Evolutionary conservation across 306 rosid species (phyloP).

Genomic region (Spatholobus suberectus): DNA sequence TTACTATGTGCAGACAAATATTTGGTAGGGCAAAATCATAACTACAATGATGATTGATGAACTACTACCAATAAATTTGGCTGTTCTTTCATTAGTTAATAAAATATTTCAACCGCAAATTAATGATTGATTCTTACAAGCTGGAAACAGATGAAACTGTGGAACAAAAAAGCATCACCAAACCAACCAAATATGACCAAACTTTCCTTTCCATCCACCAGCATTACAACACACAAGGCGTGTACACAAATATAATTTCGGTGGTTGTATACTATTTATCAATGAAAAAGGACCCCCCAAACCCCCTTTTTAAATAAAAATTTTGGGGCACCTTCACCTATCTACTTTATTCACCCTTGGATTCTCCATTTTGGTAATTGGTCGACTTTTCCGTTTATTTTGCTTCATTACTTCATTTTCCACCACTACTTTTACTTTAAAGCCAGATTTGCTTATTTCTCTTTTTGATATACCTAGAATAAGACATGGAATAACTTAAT

Average conservation of each 20-base stretch:
- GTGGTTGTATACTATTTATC: constrained; percentile 49
- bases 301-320: constrained; percentile 37
- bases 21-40: constrained; percentile 41
- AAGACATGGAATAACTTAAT: constrained; percentile 34
- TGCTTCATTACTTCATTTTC: constrained; percentile 34
- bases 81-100: constrained; percentile 33
- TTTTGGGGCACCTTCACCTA: constrained; percentile 33
- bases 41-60: constrained; percentile 40
- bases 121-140: constrained; percentile 50
- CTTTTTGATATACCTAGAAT: constrained; percentile 27
- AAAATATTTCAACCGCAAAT: constrained; percentile 35
- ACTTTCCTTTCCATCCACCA: constrained; percentile 52
- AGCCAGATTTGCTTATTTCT: constrained; percentile 24
- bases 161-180: constrained; percentile 38
- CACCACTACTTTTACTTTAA: constrained; percentile 19
- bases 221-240: constrained; percentile 49
- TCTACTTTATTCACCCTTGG: constrained; percentile 51
- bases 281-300: constrained; percentile 32
- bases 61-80: constrained; percentile 42
- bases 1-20: constrained; percentile 28
- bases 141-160: constrained; percentile 42
- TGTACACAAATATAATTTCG: constrained; percentile 36
- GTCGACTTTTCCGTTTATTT: constrained; percentile 36
- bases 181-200: constrained; percentile 63
- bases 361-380: constrained; percentile 50